Evolutionary conservation across 257 asterid genomes (phyloP).

Genomic region (Penstemon newberryi): DNA sequence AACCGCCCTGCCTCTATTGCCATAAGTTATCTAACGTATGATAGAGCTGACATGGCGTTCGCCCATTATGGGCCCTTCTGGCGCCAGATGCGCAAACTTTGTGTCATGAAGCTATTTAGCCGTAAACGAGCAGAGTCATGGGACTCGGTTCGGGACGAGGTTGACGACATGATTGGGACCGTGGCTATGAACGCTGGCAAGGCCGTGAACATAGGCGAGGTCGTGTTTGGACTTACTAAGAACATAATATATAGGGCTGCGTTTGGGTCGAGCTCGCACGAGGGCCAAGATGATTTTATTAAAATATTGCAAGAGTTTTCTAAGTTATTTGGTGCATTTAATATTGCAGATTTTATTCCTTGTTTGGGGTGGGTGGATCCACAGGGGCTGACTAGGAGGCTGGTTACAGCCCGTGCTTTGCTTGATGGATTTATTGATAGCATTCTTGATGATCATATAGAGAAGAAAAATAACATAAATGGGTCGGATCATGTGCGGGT

Average conservation of each 20-base stretch:
- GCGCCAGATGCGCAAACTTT: constrained; percentile 92
- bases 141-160: constrained; percentile 90
- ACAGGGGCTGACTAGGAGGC: constrained; percentile 51
- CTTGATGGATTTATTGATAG: constrained; percentile 79
- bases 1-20: constrained; percentile 85
- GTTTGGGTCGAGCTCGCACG: constrained; percentile 66
- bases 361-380: constrained; percentile 69
- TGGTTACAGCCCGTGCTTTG: constrained; percentile 54
- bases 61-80: constrained; percentile 93
- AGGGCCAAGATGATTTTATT: constrained; percentile 72
- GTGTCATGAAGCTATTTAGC: constrained; percentile 87
- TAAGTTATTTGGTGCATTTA: constrained; percentile 75
- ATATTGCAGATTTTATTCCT: constrained; percentile 75
- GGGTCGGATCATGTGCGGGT: constrained; percentile 23
- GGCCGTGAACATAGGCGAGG: constrained; percentile 67
- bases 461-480: constrained; percentile 32
- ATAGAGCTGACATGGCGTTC: constrained; percentile 94
- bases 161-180: constrained; percentile 46
- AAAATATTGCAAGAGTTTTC: constrained; percentile 77
- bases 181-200: constrained; percentile 43
- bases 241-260: constrained; percentile 80
- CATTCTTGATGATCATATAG: constrained; percentile 71
- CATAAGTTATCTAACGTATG: constrained; percentile 69
- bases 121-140: constrained; percentile 89
- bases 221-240: constrained; percentile 71